These are phyloP conservation scores for Lachnellula arida DNA, from an alignment of 2,329 filamentous ascomycete genomes.

Conservation along the genomic window DNA sequence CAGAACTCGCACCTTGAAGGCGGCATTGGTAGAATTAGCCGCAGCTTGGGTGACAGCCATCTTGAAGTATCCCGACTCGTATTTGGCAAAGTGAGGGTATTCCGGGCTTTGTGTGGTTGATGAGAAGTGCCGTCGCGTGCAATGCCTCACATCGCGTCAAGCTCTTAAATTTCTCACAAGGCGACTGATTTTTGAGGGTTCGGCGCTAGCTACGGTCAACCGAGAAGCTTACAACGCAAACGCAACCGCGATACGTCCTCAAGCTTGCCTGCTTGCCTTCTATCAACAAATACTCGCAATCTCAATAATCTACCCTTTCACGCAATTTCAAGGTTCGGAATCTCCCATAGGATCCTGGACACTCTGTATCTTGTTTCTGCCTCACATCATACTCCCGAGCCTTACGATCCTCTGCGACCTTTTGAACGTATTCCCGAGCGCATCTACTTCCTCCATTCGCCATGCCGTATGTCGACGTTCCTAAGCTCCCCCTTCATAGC, in stretches of 20 bases:
- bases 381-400: neutral
- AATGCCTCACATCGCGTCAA: neutral
- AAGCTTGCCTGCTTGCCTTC: constrained; percentile 20
- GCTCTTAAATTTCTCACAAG: constrained; percentile 9
- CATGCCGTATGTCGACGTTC: constrained; percentile 4
- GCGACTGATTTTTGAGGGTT: constrained; percentile 10
- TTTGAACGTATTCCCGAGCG: neutral
- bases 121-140: constrained; percentile 20
- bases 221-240: constrained; percentile 10
- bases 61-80: constrained; percentile 26
- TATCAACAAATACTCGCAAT: constrained; percentile 6
- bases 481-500: neutral
- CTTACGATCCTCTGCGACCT: neutral
- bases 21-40: constrained; percentile 51
- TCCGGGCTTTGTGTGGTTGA: constrained; percentile 1
- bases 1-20: constrained; percentile 54
- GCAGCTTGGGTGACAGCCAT: constrained; percentile 40
- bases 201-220: constrained; percentile 15
- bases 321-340: neutral
- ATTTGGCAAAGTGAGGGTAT: neutral
- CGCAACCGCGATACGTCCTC: constrained; percentile 16
- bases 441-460: neutral
- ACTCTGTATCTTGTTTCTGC: neutral
- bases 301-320: constrained; percentile 3
- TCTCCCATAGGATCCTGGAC: neutral